Conservation (phyloP, 2,329 filamentous ascomycete species). For the Alternaria tenuissima region DNA sequence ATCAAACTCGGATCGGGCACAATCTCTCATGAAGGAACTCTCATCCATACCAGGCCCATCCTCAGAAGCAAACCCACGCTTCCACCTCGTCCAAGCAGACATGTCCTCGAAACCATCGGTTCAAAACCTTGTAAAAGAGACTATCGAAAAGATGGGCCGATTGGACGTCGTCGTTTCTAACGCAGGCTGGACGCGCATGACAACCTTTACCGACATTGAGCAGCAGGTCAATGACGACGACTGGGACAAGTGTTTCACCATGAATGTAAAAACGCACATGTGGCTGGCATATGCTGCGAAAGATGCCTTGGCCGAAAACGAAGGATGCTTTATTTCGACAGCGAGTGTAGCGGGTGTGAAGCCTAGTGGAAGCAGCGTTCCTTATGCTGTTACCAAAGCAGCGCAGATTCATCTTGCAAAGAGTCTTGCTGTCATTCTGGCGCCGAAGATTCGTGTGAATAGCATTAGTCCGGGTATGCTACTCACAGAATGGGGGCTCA, state of each 20-base stretch:
- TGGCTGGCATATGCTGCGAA: constrained; percentile 65
- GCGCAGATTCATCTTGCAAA: constrained; percentile 74
- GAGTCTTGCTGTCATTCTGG: constrained; percentile 68
- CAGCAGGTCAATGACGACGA: constrained; percentile 67
- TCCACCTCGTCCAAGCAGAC: constrained; percentile 57
- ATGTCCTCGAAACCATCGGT: constrained; percentile 55
- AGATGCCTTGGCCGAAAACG: constrained; percentile 65
- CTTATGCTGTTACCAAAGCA: constrained; percentile 81
- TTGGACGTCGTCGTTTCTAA: constrained; percentile 58
- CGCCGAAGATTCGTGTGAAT: constrained; percentile 69
- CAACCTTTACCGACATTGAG: constrained; percentile 65
- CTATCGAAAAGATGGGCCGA: constrained; percentile 56
- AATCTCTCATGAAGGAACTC: constrained; percentile 53
- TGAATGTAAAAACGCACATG: constrained; percentile 65
- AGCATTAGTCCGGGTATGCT: constrained; percentile 70
- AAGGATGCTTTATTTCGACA: constrained; percentile 70
- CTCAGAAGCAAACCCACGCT: constrained; percentile 43
- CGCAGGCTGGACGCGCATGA: constrained; percentile 71
- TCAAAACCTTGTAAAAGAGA: constrained; percentile 54
- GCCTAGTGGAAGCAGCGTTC: constrained; percentile 70
- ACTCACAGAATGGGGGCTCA: constrained; percentile 64
- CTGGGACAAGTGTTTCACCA: constrained; percentile 71
- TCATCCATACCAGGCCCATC: constrained; percentile 47
- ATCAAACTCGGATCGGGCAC: constrained; percentile 54
- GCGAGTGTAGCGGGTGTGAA: constrained; percentile 71